A percentile compares a stretch with the other conserved stretches of the same genome.
Conservation (phyloP, 768 basidiomycete species). For the Gymnopilus junonius region DNA sequence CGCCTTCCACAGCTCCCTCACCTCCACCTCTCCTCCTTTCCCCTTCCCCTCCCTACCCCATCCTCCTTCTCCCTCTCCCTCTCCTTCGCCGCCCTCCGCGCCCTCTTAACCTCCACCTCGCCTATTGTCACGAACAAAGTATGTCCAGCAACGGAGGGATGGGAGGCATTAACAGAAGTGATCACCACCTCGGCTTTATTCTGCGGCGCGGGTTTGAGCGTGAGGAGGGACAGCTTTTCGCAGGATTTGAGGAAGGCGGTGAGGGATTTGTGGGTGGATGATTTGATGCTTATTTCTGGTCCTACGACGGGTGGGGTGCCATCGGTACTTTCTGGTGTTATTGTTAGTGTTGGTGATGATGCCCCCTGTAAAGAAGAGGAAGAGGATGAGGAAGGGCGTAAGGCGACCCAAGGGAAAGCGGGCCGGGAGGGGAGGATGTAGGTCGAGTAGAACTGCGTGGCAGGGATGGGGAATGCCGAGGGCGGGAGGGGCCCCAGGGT, state of each 20-base stretch:
- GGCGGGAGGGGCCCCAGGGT: slow-evolving; percentile 49
- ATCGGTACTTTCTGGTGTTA: neutral
- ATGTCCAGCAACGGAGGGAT: slow-evolving; percentile 62
- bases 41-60: slow-evolving; percentile 44
- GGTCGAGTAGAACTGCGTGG: slow-evolving; percentile 75
- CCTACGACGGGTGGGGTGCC: slow-evolving; percentile 34
- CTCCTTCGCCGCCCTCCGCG: slow-evolving; percentile 60
- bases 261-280: slow-evolving; percentile 81
- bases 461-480: slow-evolving; percentile 72
- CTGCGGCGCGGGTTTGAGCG: slow-evolving; percentile 66
- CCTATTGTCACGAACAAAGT: slow-evolving; percentile 58
- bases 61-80: slow-evolving; percentile 53
- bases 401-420: slow-evolving; percentile 52
- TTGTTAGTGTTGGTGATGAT: too few relatives aligned
- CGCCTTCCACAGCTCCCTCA: slow-evolving; percentile 82
- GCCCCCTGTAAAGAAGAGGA: neutral
- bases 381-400: slow-evolving; percentile 32
- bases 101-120: slow-evolving; percentile 67
- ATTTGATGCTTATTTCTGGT: slow-evolving; percentile 70
- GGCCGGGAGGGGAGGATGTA: slow-evolving; percentile 84
- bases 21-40: slow-evolving; percentile 49
- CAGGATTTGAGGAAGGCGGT: slow-evolving; percentile 77
- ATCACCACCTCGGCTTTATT: slow-evolving; percentile 60
- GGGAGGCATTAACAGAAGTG: slow-evolving; percentile 55
- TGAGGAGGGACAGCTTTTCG: slow-evolving; percentile 76